Base-by-base conservation (phyloP, 202 grass and related monocot species). In the Eragrostis tef region DNA sequence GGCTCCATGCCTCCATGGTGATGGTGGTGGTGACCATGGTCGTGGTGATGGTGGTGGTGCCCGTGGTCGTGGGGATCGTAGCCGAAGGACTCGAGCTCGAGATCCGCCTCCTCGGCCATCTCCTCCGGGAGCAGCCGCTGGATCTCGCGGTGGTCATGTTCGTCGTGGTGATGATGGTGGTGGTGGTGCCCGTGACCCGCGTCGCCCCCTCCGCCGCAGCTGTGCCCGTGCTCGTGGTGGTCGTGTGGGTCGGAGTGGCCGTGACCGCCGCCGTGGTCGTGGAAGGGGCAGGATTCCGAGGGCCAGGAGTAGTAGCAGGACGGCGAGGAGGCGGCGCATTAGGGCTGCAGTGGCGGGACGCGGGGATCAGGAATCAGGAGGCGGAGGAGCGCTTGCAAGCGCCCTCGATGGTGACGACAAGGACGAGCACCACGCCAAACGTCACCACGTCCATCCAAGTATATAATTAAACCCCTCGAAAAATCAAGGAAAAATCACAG, bases 61-160 rank as follows among this genome's bases (percentile, higher is more conserved):
- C 81, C 73, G 41, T 81, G 45, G 53, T 87, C 83, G 16, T 68
- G 52, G 6, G 48, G 64, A 67, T 85, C 58, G 75, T 67, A 57
- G 3, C 34, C 87, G 29, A 87, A 79, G 71, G 72, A 69, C 3
- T 99, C 90, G 43, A 91, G 61, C 74, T 77, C 83, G 90, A 99
- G 96, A 99, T 99, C 90, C 87, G 90, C 89, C 87, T 93, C 92
- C 87, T 95, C 96, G 2, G 92, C 92, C 68, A 99, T 71, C 86
- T 99, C 96, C 82, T 99, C 96, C 20, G 88, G 92, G 6, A 99
- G 92, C 70, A 88, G 90, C 52, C 66, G 88, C 67, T 81, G 85
- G 75, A 91, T 87, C 87, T 87, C 87, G 34, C 62, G 74, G 49
- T 27, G 27, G 9, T 63, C 74, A 20, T 89, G 71, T 9, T 65